Percentiles rank a stretch among this genome's conserved stretches.
phyloP scores from a whole-genome alignment of 768 basidiomycete species.

The Polyporus arcularius region DNA sequence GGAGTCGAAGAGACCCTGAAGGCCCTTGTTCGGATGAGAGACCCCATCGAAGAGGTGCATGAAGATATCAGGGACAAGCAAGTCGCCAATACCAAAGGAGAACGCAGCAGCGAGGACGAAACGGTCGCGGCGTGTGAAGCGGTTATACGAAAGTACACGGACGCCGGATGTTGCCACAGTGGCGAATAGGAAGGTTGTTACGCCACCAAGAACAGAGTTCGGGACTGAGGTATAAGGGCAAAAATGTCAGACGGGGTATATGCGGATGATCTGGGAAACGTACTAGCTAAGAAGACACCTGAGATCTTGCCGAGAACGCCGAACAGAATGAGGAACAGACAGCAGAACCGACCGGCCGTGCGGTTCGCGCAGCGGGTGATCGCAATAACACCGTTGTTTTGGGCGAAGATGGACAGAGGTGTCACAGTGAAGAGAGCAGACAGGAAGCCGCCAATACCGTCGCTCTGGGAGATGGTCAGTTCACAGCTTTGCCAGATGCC shows the following conservation, averaged over 20 bases:
- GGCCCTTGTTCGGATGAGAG: conserved; percentile 47
- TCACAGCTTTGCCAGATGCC: no score
- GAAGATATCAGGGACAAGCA: conserved; percentile 66
- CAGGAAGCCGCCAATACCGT: conserved; percentile 80
- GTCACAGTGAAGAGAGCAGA: conserved; percentile 82
- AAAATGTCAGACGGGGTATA: not conserved
- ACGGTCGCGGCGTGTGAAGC: conserved; percentile 63
- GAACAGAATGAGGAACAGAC: conserved; percentile 76
- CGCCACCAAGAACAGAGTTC: conserved; percentile 78
- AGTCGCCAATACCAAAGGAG: conserved; percentile 69
- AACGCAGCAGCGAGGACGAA: conserved; percentile 72
- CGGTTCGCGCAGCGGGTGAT: conserved; percentile 86
- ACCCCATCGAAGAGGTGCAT: conserved; percentile 72
- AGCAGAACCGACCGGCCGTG: conserved; percentile 80
- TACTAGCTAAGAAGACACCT: conserved; percentile 79
- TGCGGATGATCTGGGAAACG: conserved; percentile 19
- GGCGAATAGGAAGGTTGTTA: conserved; percentile 86
- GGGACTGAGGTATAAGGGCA: conserved; percentile 48
- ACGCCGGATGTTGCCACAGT: conserved; percentile 71
- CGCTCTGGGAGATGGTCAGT: conserved; percentile 44
- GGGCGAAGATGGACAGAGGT: conserved; percentile 79
- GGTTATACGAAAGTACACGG: conserved; percentile 62
- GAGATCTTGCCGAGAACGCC: conserved; percentile 82
- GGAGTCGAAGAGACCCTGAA: conserved; percentile 71
- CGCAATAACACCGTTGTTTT: conserved; percentile 83